Evolutionary conservation across 768 basidiomycete genomes (phyloP).

Genomic region (Suillus discolor): DNA sequence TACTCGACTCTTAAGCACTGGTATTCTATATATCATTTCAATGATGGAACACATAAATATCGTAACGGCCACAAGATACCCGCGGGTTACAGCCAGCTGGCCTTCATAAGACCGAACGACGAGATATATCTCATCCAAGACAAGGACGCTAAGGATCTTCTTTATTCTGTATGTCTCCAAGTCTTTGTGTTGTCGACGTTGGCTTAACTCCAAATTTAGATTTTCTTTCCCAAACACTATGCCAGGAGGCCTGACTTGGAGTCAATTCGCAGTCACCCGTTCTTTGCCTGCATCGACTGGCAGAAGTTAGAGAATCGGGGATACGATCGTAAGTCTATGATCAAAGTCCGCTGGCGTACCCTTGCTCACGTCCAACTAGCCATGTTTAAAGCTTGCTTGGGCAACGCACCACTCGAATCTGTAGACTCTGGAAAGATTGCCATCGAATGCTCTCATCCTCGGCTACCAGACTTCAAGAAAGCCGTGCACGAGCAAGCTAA

Average conservation of each 20-base stretch:
- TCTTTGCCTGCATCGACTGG: conserved; percentile 13
- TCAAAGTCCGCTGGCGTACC: too few relatives aligned
- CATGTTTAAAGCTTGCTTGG: conserved; percentile 5
- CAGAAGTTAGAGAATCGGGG: conserved; percentile 9
- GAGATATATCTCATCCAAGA: conserved; percentile 11
- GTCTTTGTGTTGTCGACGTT: not conserved
- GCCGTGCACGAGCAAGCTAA: not conserved
- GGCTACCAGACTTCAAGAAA: not conserved
- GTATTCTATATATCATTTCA: conserved; percentile 8
- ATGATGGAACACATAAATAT: not conserved
- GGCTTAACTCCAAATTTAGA: not conserved
- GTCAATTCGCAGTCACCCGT: conserved; percentile 13
- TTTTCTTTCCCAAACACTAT: conserved; percentile 8
- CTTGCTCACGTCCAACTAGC: not conserved
- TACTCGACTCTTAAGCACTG: conserved; percentile 9
- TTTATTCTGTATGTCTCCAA: conserved; percentile 6
- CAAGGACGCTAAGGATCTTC: conserved; percentile 13
- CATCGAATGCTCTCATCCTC: not conserved
- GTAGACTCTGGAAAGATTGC: conserved; percentile 1
- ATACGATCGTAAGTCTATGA: conserved; percentile 12
- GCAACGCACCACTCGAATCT: not conserved
- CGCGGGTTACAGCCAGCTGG: not conserved
- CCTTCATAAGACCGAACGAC: conserved; percentile 5
- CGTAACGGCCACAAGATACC: not conserved
- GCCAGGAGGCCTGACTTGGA: conserved; percentile 12